Base-by-base conservation (phyloP, 1,139 yeast species). In the Hemisphaericaspora lyxosophila region DNA sequence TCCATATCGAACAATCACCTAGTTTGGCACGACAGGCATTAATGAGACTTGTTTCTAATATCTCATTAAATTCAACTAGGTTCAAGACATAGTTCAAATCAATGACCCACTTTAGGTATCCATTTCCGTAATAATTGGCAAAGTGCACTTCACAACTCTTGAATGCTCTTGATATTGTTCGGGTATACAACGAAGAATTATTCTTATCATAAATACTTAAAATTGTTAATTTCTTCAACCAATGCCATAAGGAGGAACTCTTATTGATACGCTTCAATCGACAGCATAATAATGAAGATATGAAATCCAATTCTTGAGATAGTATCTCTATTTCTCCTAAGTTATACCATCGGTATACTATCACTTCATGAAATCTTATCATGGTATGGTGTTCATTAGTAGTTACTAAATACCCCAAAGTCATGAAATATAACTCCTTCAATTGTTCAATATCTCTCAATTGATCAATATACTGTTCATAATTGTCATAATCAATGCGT, bases 311-410 rank as follows among this genome's bases (percentile, higher is more conserved):
- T 33, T 70, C 73, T 7, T 35, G 38, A 4, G 34, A 24, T 1
- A 46, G 45, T 2, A 45, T 40, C 19, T 46, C 29, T 5, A 6
- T 7, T 17, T 28, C 31, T n/a, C 4, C 3, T 24, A 11, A 13
- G 8, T 34, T 25, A 19, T 31, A 32, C 9, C 64, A 34, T 29
- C 48, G 48, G 20, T 38, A 37, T 5, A 64, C 46, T 0, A 60
- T 44, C 22, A 39, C 32, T 34, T 67, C 67, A 46, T 70, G 75
- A 4, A 62, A 32, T 2, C 45, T 44, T 26, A 69, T 43, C 2
- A 64, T 52, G 20, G 65, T 62, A 41, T 67, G 69, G 49, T 69
- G 60, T 40, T 70, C 77, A 44, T 69, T 66, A 14, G 75, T 67
- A 9, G 74, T 68, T 14, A 64, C 42, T 33, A 71, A 46, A 38